Conservation (phyloP, 2,329 filamentous ascomycete species). For the Lecanicillium sp. region DNA sequence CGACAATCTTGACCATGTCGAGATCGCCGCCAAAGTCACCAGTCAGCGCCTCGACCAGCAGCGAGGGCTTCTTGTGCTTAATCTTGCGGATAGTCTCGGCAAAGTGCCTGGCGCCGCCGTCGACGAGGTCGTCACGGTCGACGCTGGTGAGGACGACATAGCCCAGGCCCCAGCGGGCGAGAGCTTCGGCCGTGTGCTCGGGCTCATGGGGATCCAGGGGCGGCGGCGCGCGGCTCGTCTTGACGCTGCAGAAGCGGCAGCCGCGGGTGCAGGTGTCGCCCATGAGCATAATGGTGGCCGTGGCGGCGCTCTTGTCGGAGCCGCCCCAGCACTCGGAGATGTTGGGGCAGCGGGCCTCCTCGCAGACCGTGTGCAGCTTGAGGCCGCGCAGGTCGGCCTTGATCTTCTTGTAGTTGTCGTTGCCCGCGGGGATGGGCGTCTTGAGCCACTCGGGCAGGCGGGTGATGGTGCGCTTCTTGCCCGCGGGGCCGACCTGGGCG, state of each 20-base stretch:
- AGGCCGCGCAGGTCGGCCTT: constrained; percentile 87
- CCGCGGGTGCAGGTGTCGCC: constrained; percentile 95
- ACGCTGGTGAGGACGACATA: constrained; percentile 94
- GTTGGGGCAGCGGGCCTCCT: constrained; percentile 95
- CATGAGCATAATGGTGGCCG: constrained; percentile 99
- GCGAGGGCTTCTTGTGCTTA: constrained; percentile 71
- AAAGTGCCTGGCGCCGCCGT: constrained; percentile 84
- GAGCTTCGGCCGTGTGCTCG: constrained; percentile 90
- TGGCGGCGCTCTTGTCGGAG: constrained; percentile 77
- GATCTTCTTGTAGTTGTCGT: constrained; percentile 83
- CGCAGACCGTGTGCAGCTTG: constrained; percentile 90
- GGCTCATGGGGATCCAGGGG: constrained; percentile 93
- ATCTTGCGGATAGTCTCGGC: constrained; percentile 92
- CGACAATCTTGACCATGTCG: constrained; percentile 81
- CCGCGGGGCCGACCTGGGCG: constrained; percentile 55
- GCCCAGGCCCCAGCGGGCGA: constrained; percentile 86
- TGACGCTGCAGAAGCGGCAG: constrained; percentile 95
- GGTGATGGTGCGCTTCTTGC: constrained; percentile 56
- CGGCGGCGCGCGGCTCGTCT: constrained; percentile 68
- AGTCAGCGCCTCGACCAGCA: constrained; percentile 77
- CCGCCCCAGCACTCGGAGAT: constrained; percentile 98
- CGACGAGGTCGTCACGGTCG: constrained; percentile 83
- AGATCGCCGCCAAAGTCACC: constrained; percentile 81
- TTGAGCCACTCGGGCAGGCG: constrained; percentile 91
- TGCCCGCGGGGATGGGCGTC: constrained; percentile 81